Conservation (phyloP, 805 yeast species). For the Candida nanaspora region DNA sequence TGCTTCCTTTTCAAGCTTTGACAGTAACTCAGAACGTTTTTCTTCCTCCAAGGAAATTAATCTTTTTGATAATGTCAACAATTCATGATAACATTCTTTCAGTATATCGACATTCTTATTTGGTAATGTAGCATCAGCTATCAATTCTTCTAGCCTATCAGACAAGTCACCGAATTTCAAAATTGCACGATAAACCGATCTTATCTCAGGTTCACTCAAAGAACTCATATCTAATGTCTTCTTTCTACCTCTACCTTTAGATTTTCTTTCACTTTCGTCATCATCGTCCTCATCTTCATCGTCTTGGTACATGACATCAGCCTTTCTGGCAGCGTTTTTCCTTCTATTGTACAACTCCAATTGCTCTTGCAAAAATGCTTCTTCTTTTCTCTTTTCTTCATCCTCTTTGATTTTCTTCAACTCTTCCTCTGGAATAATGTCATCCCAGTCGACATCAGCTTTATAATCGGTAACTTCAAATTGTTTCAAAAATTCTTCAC, state of each 20-base stretch:
- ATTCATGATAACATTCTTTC: conserved; percentile 68
- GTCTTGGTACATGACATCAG: conserved; percentile 29
- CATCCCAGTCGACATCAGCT: conserved; percentile 99
- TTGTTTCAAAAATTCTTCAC: conserved; percentile 94
- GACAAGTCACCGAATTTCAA: conserved; percentile 75
- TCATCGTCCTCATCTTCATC: conserved; percentile 33
- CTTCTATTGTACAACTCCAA: conserved; percentile 81
- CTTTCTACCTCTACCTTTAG: conserved; percentile 25
- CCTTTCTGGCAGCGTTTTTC: conserved; percentile 61
- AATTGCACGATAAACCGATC: conserved; percentile 79
- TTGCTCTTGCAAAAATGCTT: conserved; percentile 80
- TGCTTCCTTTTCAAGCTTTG: conserved; percentile 55
- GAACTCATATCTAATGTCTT: conserved; percentile 36
- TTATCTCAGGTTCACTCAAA: conserved; percentile 77
- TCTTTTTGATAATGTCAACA: conserved; percentile 54
- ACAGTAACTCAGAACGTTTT: conserved; percentile 47
- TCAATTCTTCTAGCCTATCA: conserved; percentile 74
- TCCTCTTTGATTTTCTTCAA: conserved; percentile 82
- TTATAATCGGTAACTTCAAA: conserved; percentile 98
- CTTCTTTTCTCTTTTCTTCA: conserved; percentile 81
- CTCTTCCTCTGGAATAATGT: conserved; percentile 94
- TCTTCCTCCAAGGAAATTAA: conserved; percentile 59
- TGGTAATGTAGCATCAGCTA: conserved; percentile 84
- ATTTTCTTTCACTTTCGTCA: conserved; percentile 27
- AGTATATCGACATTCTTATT: conserved; percentile 76